Evolutionary conservation across 2,329 filamentous ascomycete genomes (phyloP).

Genomic region (Cercospora citrullina): DNA sequence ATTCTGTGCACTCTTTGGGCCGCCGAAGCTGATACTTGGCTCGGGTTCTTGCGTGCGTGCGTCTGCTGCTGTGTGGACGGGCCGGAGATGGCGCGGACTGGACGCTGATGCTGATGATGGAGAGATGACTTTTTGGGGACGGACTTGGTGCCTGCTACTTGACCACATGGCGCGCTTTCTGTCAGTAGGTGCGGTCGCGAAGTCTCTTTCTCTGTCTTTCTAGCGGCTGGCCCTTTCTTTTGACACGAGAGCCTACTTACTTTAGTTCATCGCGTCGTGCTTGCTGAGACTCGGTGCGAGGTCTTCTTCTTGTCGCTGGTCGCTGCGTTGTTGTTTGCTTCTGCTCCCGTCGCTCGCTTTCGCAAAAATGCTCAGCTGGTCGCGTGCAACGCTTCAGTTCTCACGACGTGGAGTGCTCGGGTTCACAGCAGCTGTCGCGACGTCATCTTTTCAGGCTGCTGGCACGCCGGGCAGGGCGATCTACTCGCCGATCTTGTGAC

Average conservation of each 20-base stretch:
- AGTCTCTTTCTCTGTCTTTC: background rate
- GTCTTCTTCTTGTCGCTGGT: background rate
- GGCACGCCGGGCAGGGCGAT: background rate
- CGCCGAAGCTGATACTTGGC: background rate
- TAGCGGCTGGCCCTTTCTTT: background rate
- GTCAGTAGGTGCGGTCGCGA: background rate
- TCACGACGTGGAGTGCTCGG: slow-evolving; percentile 9
- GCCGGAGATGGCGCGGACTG: slow-evolving; percentile 2
- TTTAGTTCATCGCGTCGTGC: background rate
- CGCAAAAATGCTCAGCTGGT: slow-evolving; percentile 7
- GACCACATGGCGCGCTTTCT: background rate
- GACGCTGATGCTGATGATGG: background rate
- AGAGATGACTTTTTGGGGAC: background rate
- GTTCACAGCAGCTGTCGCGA: background rate
- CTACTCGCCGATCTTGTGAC: background rate
- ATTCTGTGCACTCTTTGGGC: background rate
- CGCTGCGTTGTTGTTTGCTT: background rate
- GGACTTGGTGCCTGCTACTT: background rate
- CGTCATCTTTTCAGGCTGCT: slow-evolving; percentile 1
- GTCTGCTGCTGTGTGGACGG: background rate
- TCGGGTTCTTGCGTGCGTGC: background rate
- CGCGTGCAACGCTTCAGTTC: slow-evolving; percentile 15
- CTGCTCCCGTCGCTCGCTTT: background rate
- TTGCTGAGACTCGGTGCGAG: background rate
- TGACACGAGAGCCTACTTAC: background rate